phyloP scores from a whole-genome alignment of 805 yeast species.

The Grigorovia transvaalensis region DNA sequence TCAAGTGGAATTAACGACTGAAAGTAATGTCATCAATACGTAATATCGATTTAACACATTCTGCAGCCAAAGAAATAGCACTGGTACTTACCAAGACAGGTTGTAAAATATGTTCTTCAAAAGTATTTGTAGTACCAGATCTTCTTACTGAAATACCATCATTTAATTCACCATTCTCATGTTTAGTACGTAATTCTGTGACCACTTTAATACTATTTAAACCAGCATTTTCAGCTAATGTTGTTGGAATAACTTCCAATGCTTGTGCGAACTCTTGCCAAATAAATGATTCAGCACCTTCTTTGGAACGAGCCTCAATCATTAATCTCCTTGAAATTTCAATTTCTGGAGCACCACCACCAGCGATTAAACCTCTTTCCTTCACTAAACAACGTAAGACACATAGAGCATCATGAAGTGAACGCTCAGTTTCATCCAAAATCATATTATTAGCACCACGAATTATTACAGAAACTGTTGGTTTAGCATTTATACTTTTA shows the following conservation, averaged over 20 bases:
- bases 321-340: conserved; percentile 70
- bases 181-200: conserved; percentile 83
- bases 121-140: conserved; percentile 84
- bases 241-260: conserved; percentile 84
- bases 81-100: conserved; percentile 92
- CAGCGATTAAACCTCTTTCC: conserved; percentile 85
- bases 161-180: conserved; percentile 78
- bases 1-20: conserved; percentile 43
- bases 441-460: conserved; percentile 91
- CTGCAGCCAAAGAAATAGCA: conserved; percentile 90
- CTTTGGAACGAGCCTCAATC: conserved; percentile 58
- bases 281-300: conserved; percentile 84
- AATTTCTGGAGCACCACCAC: conserved; percentile 98
- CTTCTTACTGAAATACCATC: conserved; percentile 96
- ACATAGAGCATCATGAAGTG: conserved; percentile 94
- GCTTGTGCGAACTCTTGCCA: conserved; percentile 90
- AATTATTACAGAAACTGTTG: conserved; percentile 79
- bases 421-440: conserved; percentile 93
- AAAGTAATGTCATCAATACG: conserved; percentile 96
- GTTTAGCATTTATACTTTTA: conserved; percentile 30
- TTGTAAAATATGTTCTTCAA: conserved; percentile 88
- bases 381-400: conserved; percentile 85
- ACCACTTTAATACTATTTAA: conserved; percentile 83
- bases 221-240: conserved; percentile 93
- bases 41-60: conserved; percentile 88